Evolutionary conservation across 306 rosid genomes (phyloP).

Genomic region (Mimosa pudica): DNA sequence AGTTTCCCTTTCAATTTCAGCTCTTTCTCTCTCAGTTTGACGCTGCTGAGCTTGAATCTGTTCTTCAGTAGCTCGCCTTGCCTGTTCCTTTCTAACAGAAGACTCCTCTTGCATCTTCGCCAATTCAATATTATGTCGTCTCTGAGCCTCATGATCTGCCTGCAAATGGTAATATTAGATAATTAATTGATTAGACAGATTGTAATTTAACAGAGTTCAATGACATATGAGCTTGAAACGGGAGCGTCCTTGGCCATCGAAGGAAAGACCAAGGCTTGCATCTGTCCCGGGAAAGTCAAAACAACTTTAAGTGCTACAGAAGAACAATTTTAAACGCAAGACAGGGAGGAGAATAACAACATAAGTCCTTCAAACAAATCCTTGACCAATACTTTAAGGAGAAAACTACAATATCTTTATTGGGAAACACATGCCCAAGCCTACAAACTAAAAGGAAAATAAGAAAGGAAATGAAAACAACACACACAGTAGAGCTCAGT

Average conservation of each 20-base stretch:
- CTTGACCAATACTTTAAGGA: constrained; percentile 17
- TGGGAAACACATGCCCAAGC: constrained; percentile 3
- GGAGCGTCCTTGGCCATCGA: neutral
- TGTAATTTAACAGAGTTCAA: constrained; percentile 17
- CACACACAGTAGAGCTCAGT: neutral
- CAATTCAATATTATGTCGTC: constrained; percentile 85
- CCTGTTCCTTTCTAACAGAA: constrained; percentile 78
- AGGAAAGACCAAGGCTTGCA: constrained; percentile 9
- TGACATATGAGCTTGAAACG: constrained; percentile 12
- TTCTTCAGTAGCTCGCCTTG: constrained; percentile 86
- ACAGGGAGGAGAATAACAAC: neutral
- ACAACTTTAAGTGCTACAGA: neutral
- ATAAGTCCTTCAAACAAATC: neutral
- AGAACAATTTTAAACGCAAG: constrained; percentile 10
- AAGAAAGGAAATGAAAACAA: neutral
- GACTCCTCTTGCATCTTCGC: constrained; percentile 95
- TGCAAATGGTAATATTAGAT: constrained; percentile 39
- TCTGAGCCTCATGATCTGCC: constrained; percentile 90
- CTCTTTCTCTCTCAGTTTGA: constrained; percentile 86
- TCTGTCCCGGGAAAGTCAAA: constrained; percentile 2
- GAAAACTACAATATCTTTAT: neutral
- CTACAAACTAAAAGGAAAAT: neutral
- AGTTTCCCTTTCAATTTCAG: constrained; percentile 91
- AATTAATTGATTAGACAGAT: constrained; percentile 6
- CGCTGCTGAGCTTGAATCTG: constrained; percentile 90